Base-by-base conservation (phyloP, 2,329 filamentous ascomycete genomes). In the Cordyceps javanica region DNA sequence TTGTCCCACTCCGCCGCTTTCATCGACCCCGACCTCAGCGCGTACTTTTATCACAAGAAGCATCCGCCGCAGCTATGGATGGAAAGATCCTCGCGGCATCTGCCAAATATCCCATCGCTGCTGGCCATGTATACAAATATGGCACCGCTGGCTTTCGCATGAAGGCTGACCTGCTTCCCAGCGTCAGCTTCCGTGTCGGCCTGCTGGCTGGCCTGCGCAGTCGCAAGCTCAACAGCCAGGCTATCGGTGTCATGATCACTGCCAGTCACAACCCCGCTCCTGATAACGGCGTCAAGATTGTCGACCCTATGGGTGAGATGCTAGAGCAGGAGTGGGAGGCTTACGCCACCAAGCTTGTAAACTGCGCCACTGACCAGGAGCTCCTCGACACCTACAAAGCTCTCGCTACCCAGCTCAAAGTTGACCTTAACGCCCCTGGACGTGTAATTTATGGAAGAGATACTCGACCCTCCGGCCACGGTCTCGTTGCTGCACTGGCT, bases 301-400 rank as follows among this genome's bases (percentile, higher is more conserved):
- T 99, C 62, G 94, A 99, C 73, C 94, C 94, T 13, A 89, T 96
- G 87, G 93, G 94, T 63, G 94, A 97, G 73, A 97, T 97, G 94
- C 82, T 96, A 51, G 91, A 95, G 82, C 87, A 92, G 72, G 89
- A 93, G 60, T 99, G 94, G 94, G 94, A 99, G 76, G 78, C 80
- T 38, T 87, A 92, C 72, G 91, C 92, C 55, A 97, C 94, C 36
- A 82, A 82, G 66, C 86, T 99, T 61, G 92, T 96, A 69, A 99
- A 99, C 74, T 87, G 89, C 62, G 76, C 84, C 19, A 83, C 82
- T 60, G 87, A 96, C 67, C 82, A 91, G 62, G 82, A 86, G 52
- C 84, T 97, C 39, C 82, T 85, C 60, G 81, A 89, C 45, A 83
- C 86, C 64, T 97, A 95, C 78, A 82, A 87, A 65, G 80, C 85